Conservation (phyloP, 768 basidiomycete genomes). For the Rhodotorula graminis region DNA sequence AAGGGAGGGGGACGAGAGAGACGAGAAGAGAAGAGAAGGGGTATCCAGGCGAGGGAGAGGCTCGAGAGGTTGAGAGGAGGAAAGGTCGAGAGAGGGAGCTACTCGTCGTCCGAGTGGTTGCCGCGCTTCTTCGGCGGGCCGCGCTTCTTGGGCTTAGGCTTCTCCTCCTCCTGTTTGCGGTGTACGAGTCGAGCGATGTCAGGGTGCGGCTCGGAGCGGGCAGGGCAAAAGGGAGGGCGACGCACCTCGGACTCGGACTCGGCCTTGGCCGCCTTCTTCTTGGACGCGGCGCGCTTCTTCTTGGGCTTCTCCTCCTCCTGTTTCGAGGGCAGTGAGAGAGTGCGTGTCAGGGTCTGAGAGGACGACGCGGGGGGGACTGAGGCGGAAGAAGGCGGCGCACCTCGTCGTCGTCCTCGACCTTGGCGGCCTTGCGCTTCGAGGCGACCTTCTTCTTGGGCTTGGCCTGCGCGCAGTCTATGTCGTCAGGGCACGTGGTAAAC, state of each 20-base stretch:
- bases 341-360: too few species aligned
- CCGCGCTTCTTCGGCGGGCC: too few species aligned
- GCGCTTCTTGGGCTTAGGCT: not conserved
- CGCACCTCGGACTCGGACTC: not conserved
- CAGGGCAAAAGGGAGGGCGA: not conserved
- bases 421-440: conserved; percentile 10
- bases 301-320: not conserved
- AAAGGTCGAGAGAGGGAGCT: too few species aligned
- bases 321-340: not conserved
- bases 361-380: too few species aligned
- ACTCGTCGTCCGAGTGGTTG: too few species aligned
- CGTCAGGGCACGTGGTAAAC: too few species aligned
- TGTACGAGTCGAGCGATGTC: too few species aligned
- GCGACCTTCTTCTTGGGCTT: conserved; percentile 16
- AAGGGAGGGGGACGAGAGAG: too few species aligned
- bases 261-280: not conserved
- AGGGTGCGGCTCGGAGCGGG: not conserved
- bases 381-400: not conserved
- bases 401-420: conserved; percentile 7
- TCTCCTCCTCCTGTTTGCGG: not conserved
- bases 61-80: too few species aligned
- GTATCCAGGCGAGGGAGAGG: too few species aligned
- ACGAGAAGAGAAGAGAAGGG: too few species aligned
- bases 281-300: conserved; percentile 7
- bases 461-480: not conserved